These are phyloP conservation scores for Penicillium sp. DNA, from an alignment of 2,329 filamentous ascomycete genomes.

Conservation along the genomic window DNA sequence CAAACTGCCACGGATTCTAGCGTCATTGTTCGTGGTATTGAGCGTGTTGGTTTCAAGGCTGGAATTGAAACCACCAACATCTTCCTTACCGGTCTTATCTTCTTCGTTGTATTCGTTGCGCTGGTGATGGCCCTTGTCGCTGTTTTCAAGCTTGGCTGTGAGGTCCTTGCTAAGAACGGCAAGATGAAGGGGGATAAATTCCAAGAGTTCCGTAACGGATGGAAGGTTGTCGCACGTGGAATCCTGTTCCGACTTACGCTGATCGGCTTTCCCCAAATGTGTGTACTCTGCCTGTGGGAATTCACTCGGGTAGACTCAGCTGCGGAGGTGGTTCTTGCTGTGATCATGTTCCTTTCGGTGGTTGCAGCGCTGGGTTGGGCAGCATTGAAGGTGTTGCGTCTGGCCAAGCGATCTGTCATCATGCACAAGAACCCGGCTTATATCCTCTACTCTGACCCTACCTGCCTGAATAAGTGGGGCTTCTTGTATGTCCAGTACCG, in stretches of 20 bases:
- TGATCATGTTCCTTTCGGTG: constrained; percentile 81
- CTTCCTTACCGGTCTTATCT: constrained; percentile 81
- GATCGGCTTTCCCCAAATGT: constrained; percentile 86
- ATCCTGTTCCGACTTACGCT: constrained; percentile 84
- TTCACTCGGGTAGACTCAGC: constrained; percentile 76
- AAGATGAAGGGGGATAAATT: constrained; percentile 81
- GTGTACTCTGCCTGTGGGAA: constrained; percentile 86
- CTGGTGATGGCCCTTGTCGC: constrained; percentile 65
- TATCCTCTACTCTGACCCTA: constrained; percentile 88
- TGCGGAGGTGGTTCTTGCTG: constrained; percentile 74
- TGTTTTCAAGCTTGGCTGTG: constrained; percentile 71
- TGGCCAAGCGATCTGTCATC: constrained; percentile 75
- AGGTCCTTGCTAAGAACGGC: constrained; percentile 62
- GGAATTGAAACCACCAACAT: constrained; percentile 83
- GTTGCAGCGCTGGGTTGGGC: constrained; percentile 72
- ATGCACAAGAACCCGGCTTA: constrained; percentile 97
- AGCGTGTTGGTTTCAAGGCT: constrained; percentile 78
- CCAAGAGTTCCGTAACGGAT: constrained; percentile 85
- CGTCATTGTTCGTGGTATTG: constrained; percentile 68
- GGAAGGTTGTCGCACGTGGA: constrained; percentile 85
- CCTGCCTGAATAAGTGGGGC: constrained; percentile 91
- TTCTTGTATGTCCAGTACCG: constrained; percentile 97
- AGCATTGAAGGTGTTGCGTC: constrained; percentile 75
- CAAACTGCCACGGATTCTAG: too few relatives aligned
- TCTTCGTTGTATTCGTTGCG: constrained; percentile 72